A percentile compares a stretch with the other conserved stretches of the same genome.
These are phyloP conservation scores for Rhodotorula sp. DNA, from an alignment of 1,284 basidiomycete species.

Conservation along the genomic window DNA sequence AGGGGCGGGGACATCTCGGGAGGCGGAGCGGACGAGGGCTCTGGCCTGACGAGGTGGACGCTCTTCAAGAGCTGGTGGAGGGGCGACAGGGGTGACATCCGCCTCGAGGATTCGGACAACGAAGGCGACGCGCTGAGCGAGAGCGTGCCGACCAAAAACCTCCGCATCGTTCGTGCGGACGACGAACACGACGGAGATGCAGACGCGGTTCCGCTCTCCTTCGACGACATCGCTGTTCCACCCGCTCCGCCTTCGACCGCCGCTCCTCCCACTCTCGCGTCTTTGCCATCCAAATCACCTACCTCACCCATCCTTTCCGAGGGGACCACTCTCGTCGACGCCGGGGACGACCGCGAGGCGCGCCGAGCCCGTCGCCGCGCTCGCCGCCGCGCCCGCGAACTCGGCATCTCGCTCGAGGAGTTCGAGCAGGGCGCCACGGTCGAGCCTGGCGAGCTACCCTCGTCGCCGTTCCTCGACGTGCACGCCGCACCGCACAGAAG, in stretches of 20 bases:
- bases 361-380: constrained; percentile 8
- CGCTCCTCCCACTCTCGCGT: neutral
- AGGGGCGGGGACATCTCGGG: constrained; percentile 33
- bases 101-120: constrained; percentile 30
- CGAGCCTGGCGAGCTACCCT: neutral
- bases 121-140: constrained; percentile 4
- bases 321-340: neutral
- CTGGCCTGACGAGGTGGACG: constrained; percentile 38
- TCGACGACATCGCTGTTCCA: constrained; percentile 14
- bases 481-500: neutral
- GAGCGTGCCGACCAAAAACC: neutral
- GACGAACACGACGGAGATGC: constrained; percentile 4
- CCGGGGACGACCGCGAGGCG: constrained; percentile 7
- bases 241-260: neutral
- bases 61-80: constrained; percentile 39
- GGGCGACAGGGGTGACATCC: constrained; percentile 17
- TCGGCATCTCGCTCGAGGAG: constrained; percentile 24
- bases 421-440: constrained; percentile 19
- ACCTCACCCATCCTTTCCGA: constrained; percentile 7
- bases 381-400: constrained; percentile 4
- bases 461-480: constrained; percentile 1
- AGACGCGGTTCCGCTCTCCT: constrained; percentile 7
- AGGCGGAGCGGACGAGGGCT: constrained; percentile 25
- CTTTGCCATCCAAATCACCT: neutral
- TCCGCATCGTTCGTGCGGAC: neutral